Percentiles rank a stretch among this genome's conserved stretches.
Evolutionary conservation across 2,329 filamentous ascomycete genomes (phyloP).

Genomic region (Whalleya microplaca): DNA sequence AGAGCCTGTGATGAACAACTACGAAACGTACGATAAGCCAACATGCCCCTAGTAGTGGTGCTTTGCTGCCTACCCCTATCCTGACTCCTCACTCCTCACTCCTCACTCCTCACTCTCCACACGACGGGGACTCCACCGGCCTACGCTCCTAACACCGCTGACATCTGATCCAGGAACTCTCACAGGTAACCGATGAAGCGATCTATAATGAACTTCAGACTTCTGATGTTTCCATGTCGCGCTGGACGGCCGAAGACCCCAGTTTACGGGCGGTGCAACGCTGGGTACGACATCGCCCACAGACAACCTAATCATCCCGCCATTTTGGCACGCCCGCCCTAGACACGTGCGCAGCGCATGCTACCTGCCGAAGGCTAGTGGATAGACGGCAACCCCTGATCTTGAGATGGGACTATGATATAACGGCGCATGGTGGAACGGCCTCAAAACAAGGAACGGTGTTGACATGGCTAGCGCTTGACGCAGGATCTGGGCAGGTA

Average conservation of each 20-base stretch:
- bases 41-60: slow-evolving; percentile 2
- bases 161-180: slow-evolving; percentile 52
- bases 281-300: slow-evolving; percentile 56
- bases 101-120: too few relatives aligned
- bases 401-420: slow-evolving; percentile 5
- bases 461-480: neutral
- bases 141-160: neutral
- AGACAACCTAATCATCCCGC: slow-evolving; percentile 26
- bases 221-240: slow-evolving; percentile 58
- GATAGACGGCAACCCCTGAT: slow-evolving; percentile 1
- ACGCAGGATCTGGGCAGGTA: slow-evolving; percentile 4
- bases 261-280: slow-evolving; percentile 59
- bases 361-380: slow-evolving; percentile 15
- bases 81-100: too few relatives aligned
- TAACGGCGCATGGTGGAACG: slow-evolving; percentile 2
- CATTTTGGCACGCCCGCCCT: neutral
- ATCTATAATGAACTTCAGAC: slow-evolving; percentile 60
- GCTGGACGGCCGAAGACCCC: slow-evolving; percentile 67
- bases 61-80: slow-evolving; percentile 3
- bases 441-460: neutral
- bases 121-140: neutral
- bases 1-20: slow-evolving; percentile 60
- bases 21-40: slow-evolving; percentile 50
- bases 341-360: neutral
- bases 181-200: slow-evolving; percentile 60